Percentiles rank a stretch among this genome's conserved stretches.
These are phyloP conservation scores for Knoxdaviesia capensis DNA, from an alignment of 2,329 filamentous ascomycete species.

Conservation along the genomic window DNA sequence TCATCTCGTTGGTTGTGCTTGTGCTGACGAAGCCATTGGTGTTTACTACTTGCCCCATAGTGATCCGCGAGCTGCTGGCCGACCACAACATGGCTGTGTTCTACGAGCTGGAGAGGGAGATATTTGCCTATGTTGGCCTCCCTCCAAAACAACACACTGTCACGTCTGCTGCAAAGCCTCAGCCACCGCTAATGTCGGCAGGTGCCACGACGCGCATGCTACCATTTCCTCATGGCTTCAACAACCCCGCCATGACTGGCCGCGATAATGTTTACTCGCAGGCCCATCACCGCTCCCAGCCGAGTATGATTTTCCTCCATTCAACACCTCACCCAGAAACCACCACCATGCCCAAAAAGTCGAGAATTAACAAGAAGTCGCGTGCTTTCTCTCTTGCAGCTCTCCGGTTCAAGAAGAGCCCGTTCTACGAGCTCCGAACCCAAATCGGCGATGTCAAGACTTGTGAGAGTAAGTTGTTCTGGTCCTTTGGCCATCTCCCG, in stretches of 20 bases:
- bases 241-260: too few relatives aligned
- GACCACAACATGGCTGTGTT: slow-evolving; percentile 19
- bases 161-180: too few relatives aligned
- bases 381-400: too few relatives aligned
- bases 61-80: slow-evolving; percentile 19
- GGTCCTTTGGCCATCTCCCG: not conserved
- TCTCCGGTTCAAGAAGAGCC: slow-evolving; percentile 44
- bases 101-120: slow-evolving; percentile 14
- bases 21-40: not conserved
- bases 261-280: too few relatives aligned
- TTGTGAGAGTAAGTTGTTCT: slow-evolving; percentile 45
- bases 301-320: too few relatives aligned
- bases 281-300: too few relatives aligned
- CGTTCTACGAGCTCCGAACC: slow-evolving; percentile 59
- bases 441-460: slow-evolving; percentile 43
- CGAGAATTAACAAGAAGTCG: too few relatives aligned
- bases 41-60: slow-evolving; percentile 10
- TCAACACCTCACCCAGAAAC: too few relatives aligned
- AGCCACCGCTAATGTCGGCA: not conserved
- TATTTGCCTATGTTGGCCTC: not conserved
- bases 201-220: not conserved
- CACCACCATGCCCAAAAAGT: too few relatives aligned
- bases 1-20: too few relatives aligned
- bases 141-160: too few relatives aligned
- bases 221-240: too few relatives aligned